phyloP scores from a whole-genome alignment of 1,284 basidiomycete genomes.

The Sparassis latifolia region DNA sequence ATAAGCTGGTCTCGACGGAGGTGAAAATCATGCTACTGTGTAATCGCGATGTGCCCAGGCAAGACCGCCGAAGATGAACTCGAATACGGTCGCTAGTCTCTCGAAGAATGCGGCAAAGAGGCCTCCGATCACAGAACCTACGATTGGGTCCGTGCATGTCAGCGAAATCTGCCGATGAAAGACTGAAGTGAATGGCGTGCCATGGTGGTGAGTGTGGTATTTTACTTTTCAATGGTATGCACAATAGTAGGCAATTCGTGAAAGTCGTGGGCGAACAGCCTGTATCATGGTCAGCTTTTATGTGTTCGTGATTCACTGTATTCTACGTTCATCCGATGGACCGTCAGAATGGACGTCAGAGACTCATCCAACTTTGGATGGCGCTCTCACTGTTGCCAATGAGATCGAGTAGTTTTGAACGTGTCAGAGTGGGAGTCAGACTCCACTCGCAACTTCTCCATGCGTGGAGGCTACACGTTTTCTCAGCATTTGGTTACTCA shows the following conservation, averaged over 20 bases:
- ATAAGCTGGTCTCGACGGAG: constrained; percentile 1
- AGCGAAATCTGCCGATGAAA: background rate
- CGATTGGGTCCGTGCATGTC: constrained; percentile 11
- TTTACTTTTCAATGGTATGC: constrained; percentile 1
- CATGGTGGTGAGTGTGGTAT: background rate
- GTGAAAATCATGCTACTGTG: background rate
- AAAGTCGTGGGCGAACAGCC: background rate
- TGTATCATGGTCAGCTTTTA: background rate
- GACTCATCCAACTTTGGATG: background rate
- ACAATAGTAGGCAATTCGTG: background rate
- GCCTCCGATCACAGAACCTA: constrained; percentile 51
- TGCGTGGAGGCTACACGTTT: no score
- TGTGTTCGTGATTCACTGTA: background rate
- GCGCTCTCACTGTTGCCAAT: background rate
- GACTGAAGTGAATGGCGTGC: background rate
- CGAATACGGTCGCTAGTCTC: constrained; percentile 34
- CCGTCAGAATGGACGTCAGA: background rate
- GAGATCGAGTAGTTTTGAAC: background rate
- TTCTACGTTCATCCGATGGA: background rate
- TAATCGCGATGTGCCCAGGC: constrained; percentile 1
- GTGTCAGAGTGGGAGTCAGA: background rate
- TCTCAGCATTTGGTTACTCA: no score
- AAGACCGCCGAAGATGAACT: constrained; percentile 6
- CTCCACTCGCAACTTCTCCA: background rate
- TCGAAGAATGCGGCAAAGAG: constrained; percentile 51